These are phyloP conservation scores for Acacia concinna DNA, from an alignment of 331 rosid species.

Conservation along the genomic window DNA sequence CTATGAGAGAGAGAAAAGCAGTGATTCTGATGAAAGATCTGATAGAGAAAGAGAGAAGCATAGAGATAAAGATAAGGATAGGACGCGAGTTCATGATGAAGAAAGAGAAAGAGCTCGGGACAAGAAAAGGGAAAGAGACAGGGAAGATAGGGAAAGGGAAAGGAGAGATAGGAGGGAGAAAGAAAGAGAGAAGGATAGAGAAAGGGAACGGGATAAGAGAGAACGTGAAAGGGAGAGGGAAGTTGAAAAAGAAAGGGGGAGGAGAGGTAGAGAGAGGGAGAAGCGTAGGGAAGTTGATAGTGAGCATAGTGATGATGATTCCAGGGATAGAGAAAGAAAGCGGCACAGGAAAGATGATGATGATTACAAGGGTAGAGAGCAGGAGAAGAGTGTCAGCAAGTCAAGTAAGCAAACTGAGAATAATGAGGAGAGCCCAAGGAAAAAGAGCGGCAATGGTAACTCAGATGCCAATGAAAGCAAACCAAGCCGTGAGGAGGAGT, in stretches of 20 bases:
- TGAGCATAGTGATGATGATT: conserved; percentile 59
- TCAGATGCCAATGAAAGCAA: conserved; percentile 42
- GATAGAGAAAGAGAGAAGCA: conserved; percentile 50
- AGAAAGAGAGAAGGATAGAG: conserved; percentile 40
- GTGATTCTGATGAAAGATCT: conserved; percentile 47
- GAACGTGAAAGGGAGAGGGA: conserved; percentile 15
- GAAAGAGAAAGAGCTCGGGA: conserved; percentile 40
- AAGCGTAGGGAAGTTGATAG: conserved; percentile 60
- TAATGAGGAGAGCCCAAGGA: conserved; percentile 53
- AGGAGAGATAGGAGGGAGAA: conserved; percentile 30
- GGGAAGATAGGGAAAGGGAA: conserved; percentile 50
- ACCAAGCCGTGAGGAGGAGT: conserved; percentile 65
- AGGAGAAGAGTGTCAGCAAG: conserved; percentile 53
- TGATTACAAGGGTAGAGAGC: conserved; percentile 48
- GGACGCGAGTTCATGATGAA: conserved; percentile 4
- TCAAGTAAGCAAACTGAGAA: conserved; percentile 53
- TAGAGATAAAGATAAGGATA: conserved; percentile 46
- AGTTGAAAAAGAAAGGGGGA: conserved; percentile 49
- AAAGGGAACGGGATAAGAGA: conserved; percentile 21
- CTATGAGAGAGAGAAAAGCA: conserved; percentile 51
- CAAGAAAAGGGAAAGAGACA: conserved; percentile 51
- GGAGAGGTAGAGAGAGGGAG: conserved; percentile 51
- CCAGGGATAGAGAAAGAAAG: conserved; percentile 61
- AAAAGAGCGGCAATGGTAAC: conserved; percentile 52
- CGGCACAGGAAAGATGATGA: conserved; percentile 68